phyloP scores from a whole-genome alignment of 179 eudicot genomes.

The Nepenthes alata region DNA sequence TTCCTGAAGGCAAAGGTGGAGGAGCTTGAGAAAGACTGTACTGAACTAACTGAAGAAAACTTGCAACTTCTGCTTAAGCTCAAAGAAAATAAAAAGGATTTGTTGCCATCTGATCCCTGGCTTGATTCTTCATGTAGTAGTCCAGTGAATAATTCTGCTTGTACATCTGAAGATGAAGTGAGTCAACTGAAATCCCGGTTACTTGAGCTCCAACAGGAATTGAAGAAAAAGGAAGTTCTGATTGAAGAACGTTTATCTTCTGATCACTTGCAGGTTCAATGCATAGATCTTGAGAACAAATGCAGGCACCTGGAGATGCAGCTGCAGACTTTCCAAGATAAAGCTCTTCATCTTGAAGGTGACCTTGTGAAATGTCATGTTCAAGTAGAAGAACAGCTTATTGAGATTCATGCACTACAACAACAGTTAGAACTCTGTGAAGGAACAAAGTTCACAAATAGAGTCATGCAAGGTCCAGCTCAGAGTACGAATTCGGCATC shows the following conservation, averaged over 20 bases:
- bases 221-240: slow-evolving; percentile 23
- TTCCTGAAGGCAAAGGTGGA: slow-evolving; percentile 41
- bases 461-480: slow-evolving; percentile 10
- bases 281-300: slow-evolving; percentile 15
- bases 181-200: slow-evolving; percentile 22
- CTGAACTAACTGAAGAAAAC: slow-evolving; percentile 63
- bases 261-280: slow-evolving; percentile 12
- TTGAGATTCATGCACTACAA: slow-evolving; percentile 10
- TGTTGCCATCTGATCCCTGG: neutral
- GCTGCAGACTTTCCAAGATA: slow-evolving; percentile 21
- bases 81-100: slow-evolving; percentile 23
- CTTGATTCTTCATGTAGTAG: slow-evolving; percentile 16
- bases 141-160: slow-evolving; percentile 12
- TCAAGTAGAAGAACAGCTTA: slow-evolving; percentile 20
- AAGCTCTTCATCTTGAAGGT: slow-evolving; percentile 22
- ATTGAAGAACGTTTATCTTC: slow-evolving; percentile 15
- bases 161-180: slow-evolving; percentile 25
- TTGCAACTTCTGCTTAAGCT: slow-evolving; percentile 50
- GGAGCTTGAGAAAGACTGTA: slow-evolving; percentile 64
- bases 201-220: slow-evolving; percentile 17
- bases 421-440: slow-evolving; percentile 9
- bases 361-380: slow-evolving; percentile 20
- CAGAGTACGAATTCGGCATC: slow-evolving; percentile 9
- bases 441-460: slow-evolving; percentile 5
- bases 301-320: slow-evolving; percentile 22